Evolutionary conservation across 208 protist genomes (phyloP).

Genomic region (Leishmania lainsoni): DNA sequence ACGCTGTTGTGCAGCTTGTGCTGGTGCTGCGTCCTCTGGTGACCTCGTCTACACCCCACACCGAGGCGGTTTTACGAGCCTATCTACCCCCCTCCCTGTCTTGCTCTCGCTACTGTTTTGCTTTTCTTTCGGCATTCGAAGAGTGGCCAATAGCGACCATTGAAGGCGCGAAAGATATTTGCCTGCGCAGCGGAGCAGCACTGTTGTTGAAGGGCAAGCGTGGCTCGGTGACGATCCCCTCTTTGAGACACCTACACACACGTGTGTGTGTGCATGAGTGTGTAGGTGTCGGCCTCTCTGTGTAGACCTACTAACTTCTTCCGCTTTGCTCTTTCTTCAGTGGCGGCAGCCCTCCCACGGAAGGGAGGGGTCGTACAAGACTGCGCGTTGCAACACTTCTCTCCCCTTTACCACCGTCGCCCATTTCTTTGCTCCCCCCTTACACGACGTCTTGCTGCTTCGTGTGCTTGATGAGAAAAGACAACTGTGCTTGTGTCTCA

Average conservation of each 20-base stretch:
- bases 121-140: background rate
- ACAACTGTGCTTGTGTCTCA: background rate
- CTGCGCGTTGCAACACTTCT: background rate
- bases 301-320: background rate
- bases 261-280: background rate
- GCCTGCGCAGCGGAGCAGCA: background rate
- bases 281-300: background rate
- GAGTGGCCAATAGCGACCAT: background rate
- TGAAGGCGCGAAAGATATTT: background rate
- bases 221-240: background rate
- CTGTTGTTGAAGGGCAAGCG: background rate
- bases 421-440: background rate
- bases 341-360: background rate
- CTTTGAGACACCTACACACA: background rate
- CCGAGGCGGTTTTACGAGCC: background rate
- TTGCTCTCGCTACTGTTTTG: background rate
- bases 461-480: background rate
- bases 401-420: background rate
- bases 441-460: background rate
- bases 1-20: background rate
- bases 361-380: background rate
- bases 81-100: background rate
- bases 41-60: background rate
- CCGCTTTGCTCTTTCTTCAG: background rate
- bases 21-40: background rate